Base-by-base conservation (phyloP, 805 yeast species). In the Zygosaccharomyces lentus region DNA sequence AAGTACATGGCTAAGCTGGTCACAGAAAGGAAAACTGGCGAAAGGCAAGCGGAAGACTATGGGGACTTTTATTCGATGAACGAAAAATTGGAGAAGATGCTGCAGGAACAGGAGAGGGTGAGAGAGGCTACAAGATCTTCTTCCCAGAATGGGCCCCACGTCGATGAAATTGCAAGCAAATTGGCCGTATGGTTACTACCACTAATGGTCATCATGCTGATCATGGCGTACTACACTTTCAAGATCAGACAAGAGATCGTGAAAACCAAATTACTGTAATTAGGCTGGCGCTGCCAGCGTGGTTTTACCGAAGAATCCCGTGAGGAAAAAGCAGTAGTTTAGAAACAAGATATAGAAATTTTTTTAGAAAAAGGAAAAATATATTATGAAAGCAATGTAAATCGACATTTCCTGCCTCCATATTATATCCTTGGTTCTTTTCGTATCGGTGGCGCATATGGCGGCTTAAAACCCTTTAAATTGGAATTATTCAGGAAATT, bases 401-500 rank as follows among this genome's bases (percentile, higher is more conserved):
- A 26, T 9, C 9, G 17, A 24, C 24, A 24, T 26, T 7, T 10
- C 24, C 19, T 13, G 2, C 24, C 13, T 34, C 25, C 12, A 4
- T 21, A 19, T 15, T 38, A 41, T 19, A 23, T 15, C 25, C 34
- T 37, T 13, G 15, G 15, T 6, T 41, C 43, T 38, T 42, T 37
- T 12, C 43, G 48, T 44, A 35, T 30, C 9, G 43, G 37, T 8
- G 42, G 42, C 15, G 48, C 52, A 53, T 74, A 77, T 1, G 77
- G 73, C 8, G 81, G 78, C 49, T 66, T 73, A 30, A 66, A 62
- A 8, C 72, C 70, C 43, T 65, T 62, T 13, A 76, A 69, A 51
- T 75, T 76, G 1, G 74, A 66, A 51, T 72, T 62, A 0, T 74
- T 76, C 9, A 73, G 36, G 41, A 71, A 67, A 53, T 77, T 77